phyloP scores from a whole-genome alignment of 2,329 filamentous ascomycete genomes.

The Pseudogymnoascus verrucosus region DNA sequence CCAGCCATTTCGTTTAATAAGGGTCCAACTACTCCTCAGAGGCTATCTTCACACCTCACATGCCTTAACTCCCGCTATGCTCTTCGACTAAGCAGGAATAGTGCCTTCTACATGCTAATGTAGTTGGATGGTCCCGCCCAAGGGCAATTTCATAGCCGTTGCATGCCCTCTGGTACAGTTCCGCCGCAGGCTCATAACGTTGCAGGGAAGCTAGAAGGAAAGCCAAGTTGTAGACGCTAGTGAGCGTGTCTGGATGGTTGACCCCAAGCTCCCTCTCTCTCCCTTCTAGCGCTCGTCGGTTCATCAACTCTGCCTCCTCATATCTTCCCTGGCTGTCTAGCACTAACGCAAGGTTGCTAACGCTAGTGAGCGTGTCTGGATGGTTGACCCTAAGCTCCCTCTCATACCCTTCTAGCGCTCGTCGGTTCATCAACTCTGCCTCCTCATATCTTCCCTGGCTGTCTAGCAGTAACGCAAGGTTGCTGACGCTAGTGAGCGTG shows the following conservation, averaged over 20 bases:
- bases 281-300: not conserved
- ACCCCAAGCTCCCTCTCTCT: not conserved
- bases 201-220: too few species aligned
- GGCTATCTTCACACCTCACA: too few species aligned
- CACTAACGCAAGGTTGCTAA: not conserved
- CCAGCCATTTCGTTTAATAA: too few species aligned
- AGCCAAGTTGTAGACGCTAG: too few species aligned
- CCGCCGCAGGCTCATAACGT: too few species aligned
- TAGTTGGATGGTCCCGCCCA: too few species aligned
- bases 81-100: too few species aligned
- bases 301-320: not conserved
- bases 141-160: too few species aligned
- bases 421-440: not conserved
- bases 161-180: too few species aligned
- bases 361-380: not conserved
- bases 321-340: not conserved
- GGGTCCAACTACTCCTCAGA: too few species aligned
- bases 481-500: not conserved
- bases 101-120: too few species aligned
- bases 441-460: constrained; percentile 7
- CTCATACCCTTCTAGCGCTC: not conserved
- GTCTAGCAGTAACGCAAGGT: not conserved
- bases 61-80: too few species aligned
- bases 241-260: not conserved
- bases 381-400: not conserved